These are phyloP conservation scores for Trifolium repens DNA, from an alignment of 306 rosid genomes.

Conservation along the genomic window DNA sequence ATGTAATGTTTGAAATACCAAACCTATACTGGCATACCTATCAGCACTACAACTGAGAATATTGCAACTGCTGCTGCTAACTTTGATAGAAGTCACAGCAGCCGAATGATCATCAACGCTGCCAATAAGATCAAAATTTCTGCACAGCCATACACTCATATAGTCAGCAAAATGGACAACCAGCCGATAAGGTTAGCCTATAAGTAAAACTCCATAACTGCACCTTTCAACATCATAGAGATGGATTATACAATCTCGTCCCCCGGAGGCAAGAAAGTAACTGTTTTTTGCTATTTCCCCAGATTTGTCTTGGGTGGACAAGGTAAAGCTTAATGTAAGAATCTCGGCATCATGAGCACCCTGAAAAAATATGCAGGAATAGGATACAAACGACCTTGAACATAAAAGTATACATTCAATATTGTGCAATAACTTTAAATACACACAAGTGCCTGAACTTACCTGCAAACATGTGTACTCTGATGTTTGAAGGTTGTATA, in stretches of 20 bases:
- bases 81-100: slow-evolving; percentile 71
- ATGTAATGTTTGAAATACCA: slow-evolving; percentile 33
- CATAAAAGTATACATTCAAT: slow-evolving; percentile 29
- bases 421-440: slow-evolving; percentile 34
- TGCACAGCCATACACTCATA: slow-evolving; percentile 45
- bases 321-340: slow-evolving; percentile 70
- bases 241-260: slow-evolving; percentile 71
- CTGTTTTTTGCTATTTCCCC: slow-evolving; percentile 41
- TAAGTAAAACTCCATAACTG: slow-evolving; percentile 31
- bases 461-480: slow-evolving; percentile 77
- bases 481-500: slow-evolving; percentile 66
- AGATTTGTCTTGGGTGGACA: slow-evolving; percentile 42
- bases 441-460: slow-evolving; percentile 23
- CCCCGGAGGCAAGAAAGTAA: slow-evolving; percentile 73
- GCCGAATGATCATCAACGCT: slow-evolving; percentile 71
- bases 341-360: slow-evolving; percentile 81
- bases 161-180: slow-evolving; percentile 39
- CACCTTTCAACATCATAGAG: slow-evolving; percentile 74
- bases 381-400: slow-evolving; percentile 28
- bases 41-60: slow-evolving; percentile 80
- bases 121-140: slow-evolving; percentile 70
- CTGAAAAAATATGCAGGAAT: slow-evolving; percentile 49
- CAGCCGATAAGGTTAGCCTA: slow-evolving; percentile 31
- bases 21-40: slow-evolving; percentile 51
- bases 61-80: slow-evolving; percentile 54